Evolutionary conservation across 345 rosid genomes (phyloP).

Genomic region (Luvunga scandens): DNA sequence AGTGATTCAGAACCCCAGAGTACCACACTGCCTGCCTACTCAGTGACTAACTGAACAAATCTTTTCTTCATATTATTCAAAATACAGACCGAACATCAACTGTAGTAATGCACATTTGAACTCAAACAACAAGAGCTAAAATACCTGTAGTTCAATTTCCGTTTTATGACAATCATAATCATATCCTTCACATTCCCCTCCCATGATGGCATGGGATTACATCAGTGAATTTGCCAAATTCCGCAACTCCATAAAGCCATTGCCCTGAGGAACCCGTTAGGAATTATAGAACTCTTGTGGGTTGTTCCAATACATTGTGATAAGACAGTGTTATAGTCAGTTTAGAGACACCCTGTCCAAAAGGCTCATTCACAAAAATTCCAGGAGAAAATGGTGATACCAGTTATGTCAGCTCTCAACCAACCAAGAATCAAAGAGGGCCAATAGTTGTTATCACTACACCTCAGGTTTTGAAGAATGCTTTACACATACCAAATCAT

Average conservation of each 20-base stretch:
- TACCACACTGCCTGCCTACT: too few species aligned
- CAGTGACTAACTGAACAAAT: background rate
- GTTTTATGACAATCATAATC: background rate
- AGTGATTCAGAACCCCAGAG: background rate
- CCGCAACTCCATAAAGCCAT: background rate
- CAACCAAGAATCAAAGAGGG: background rate
- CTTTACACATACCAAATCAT: slow-evolving; percentile 86
- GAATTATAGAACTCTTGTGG: background rate
- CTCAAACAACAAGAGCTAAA: background rate
- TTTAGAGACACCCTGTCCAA: background rate
- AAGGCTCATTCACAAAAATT: background rate
- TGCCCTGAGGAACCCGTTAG: background rate
- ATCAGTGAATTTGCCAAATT: background rate
- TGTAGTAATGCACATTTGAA: background rate
- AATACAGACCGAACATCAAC: background rate
- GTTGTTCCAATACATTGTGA: background rate
- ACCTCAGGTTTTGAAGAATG: slow-evolving; percentile 39
- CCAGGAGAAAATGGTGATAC: background rate
- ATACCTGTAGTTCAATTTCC: background rate
- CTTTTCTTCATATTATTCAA: background rate
- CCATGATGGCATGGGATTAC: background rate
- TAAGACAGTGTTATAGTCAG: background rate
- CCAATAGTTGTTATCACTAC: slow-evolving; percentile 9
- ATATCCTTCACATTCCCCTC: background rate
- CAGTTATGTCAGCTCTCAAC: background rate